A percentile compares a stretch with the other conserved stretches of the same genome.
Conservation (phyloP, 305 asterid species). For the Ilex paraguariensis region DNA sequence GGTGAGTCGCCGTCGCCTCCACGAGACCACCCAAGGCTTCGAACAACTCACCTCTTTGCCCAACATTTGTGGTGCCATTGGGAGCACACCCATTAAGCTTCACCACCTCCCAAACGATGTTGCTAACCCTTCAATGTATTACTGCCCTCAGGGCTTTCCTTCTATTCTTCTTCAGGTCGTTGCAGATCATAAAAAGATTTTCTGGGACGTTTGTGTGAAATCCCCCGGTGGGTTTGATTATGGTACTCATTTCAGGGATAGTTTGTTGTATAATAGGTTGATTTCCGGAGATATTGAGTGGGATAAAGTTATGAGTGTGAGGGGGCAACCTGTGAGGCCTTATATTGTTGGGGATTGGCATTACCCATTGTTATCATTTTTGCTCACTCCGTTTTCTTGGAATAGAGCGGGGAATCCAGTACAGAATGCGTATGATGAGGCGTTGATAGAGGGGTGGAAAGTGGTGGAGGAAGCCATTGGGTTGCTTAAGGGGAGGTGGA, state of each 20-base stretch:
- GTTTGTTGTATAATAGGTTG: slow-evolving; percentile 72
- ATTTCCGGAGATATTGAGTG: slow-evolving; percentile 75
- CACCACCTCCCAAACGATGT: slow-evolving; percentile 47
- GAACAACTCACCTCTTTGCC: slow-evolving; percentile 71
- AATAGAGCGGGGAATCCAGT: slow-evolving; percentile 69
- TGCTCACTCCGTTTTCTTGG: slow-evolving; percentile 73
- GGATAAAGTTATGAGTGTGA: slow-evolving; percentile 71
- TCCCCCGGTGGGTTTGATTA: slow-evolving; percentile 92
- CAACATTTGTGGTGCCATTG: slow-evolving; percentile 90
- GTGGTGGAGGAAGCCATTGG: slow-evolving; percentile 89
- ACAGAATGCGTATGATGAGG: slow-evolving; percentile 87
- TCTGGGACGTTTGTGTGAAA: slow-evolving; percentile 98
- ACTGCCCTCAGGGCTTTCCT: slow-evolving; percentile 60
- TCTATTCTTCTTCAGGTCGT: slow-evolving; percentile 84
- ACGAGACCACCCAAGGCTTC: slow-evolving; percentile 79
- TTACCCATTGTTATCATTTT: slow-evolving; percentile 77
- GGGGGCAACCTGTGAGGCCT: slow-evolving; percentile 88
- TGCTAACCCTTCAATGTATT: slow-evolving; percentile 48
- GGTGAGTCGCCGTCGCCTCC: slow-evolving; percentile 62
- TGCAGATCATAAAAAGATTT: slow-evolving; percentile 82
- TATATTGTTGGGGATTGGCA: slow-evolving; percentile 90
- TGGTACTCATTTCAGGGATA: slow-evolving; percentile 88
- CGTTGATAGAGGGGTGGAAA: slow-evolving; percentile 69
- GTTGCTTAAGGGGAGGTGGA: slow-evolving; percentile 96
- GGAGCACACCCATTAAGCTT: slow-evolving; percentile 67